Evolutionary conservation across 148 eudicot genomes (phyloP), one percentile per base, ranked within the genome.

Genomic region (Hydrangea macrophylla): DNA sequence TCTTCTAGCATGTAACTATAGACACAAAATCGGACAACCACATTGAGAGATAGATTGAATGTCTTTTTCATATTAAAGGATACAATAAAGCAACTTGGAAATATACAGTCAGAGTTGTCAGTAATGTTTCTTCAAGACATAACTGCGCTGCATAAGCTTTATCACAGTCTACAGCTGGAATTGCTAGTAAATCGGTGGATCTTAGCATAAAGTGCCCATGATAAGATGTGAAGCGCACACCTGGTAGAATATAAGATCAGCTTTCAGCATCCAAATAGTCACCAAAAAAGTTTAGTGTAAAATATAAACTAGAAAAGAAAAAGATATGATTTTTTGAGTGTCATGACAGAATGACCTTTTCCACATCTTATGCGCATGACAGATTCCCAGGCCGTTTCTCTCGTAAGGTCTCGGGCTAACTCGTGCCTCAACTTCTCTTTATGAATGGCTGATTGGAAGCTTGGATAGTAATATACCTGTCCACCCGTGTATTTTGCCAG

Each of bases 301-400:
- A 65, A n/a, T n/a, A n/a, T n/a, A n/a, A n/a, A n/a, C n/a, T n/a
- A n/a, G n/a, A n/a, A n/a, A n/a, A n/a, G n/a, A n/a, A n/a, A n/a
- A n/a, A n/a, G n/a, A n/a, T n/a, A n/a, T 22, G 26, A n/a, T 32
- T 18, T 20, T 57, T 57, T 40, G 28, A 58, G 23, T 18, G 32
- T 62, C 39, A 28, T 11, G 30, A 65, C 17, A 58, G 32, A 73
- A 57, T 42, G 58, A 91, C 99, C 99, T 91, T 89, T 94, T 67
- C 99, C 99, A 77, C 99, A 94, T 84, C 99, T 80, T 68, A 94
- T 83, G 59, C 97, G 97, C 93, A 94, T 78, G 60, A 94, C 99
- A 55, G 97, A 84, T 78, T 94, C 99, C 99, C 99, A 94, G 25
- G 97, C 99, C 73, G 97, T 94, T 78, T 94, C 97, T 75, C 97